Conservation (phyloP, 140 eudicot genomes). For the Artemisia princeps region DNA sequence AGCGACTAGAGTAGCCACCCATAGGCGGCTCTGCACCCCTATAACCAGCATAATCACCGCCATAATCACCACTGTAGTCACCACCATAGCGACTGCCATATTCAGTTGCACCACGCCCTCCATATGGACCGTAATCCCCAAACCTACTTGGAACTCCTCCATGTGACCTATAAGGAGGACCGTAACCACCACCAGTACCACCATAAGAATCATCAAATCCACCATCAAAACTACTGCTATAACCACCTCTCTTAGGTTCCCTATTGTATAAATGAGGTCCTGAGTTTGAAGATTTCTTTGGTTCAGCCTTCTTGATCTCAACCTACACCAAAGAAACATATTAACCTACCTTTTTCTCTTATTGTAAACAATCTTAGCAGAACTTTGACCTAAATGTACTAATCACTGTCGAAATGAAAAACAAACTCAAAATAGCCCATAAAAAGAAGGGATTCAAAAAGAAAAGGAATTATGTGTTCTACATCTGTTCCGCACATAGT, state of each 20-base stretch:
- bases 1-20: conserved; percentile 67
- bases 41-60: conserved; percentile 41
- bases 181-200: conserved; percentile 51
- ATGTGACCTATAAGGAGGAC: conserved; percentile 80
- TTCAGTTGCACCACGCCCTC: conserved; percentile 54
- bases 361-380: conserved; percentile 20
- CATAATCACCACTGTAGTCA: conserved; percentile 24
- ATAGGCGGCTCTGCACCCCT: conserved; percentile 64
- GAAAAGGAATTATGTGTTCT: background rate
- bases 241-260: conserved; percentile 75
- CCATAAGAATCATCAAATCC: conserved; percentile 49
- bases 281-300: conserved; percentile 92
- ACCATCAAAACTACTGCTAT: conserved; percentile 52
- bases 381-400: conserved; percentile 8
- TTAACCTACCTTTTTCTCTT: conserved; percentile 40
- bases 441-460: too few relatives aligned
- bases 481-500: background rate
- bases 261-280: conserved; percentile 63
- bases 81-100: conserved; percentile 52
- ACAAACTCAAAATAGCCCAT: background rate
- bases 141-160: conserved; percentile 64
- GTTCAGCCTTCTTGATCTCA: conserved; percentile 99
- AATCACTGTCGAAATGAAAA: background rate
- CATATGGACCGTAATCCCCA: conserved; percentile 71
- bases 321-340: conserved; percentile 80